Evolutionary conservation across 1,139 yeast genomes (phyloP).

Genomic region (Oligophagozyma castellii): DNA sequence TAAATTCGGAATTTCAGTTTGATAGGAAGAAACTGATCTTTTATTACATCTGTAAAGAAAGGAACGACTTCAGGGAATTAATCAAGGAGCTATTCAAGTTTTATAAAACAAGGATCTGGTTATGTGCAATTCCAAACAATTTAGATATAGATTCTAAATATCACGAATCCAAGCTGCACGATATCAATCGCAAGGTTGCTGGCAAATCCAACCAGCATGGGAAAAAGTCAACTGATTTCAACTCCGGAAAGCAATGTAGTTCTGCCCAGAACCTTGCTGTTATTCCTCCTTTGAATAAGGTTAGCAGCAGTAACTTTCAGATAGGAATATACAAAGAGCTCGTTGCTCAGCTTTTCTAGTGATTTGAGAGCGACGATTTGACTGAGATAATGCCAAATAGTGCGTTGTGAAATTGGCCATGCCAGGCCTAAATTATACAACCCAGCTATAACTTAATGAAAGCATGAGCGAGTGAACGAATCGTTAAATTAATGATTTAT

Average conservation of each 20-base stretch:
- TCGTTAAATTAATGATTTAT: no score
- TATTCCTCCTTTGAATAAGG: constrained; percentile 20
- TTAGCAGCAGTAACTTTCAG: constrained; percentile 23
- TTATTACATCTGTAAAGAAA: constrained; percentile 55
- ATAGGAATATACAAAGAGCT: constrained; percentile 27
- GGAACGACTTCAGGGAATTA: constrained; percentile 86
- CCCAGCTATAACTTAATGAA: no score
- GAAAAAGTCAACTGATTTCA: constrained; percentile 21
- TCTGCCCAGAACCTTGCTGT: constrained; percentile 16
- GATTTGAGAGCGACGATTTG: no score
- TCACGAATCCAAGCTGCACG: constrained; percentile 15
- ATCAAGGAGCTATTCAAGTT: constrained; percentile 86
- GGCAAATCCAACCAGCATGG: constrained; percentile 17
- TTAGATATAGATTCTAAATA: constrained; percentile 20
- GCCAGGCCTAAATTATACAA: no score
- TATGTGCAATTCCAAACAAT: constrained; percentile 61
- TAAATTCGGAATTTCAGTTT: constrained; percentile 87
- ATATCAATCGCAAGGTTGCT: neutral
- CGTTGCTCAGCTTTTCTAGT: constrained; percentile 15
- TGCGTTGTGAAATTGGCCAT: no score
- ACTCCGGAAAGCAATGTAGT: constrained; percentile 22
- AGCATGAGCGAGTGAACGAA: no score
- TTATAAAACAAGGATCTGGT: constrained; percentile 94
- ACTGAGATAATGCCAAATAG: no score
- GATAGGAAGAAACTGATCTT: constrained; percentile 89